Conservation (phyloP, 2,329 filamentous ascomycete species). For the Orbilia blumenaviensis region DNA sequence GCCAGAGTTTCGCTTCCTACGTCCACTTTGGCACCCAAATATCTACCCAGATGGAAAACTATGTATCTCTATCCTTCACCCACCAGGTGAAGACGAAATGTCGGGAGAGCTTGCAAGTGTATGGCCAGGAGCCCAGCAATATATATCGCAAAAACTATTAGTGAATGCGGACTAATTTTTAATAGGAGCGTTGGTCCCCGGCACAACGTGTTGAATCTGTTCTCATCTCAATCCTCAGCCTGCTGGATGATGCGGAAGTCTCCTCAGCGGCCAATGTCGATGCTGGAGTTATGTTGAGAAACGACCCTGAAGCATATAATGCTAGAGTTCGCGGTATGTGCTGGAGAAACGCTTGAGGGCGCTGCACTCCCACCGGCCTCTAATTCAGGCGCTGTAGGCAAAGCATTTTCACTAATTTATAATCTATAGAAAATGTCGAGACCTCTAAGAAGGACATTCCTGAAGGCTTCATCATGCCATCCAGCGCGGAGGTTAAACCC, state of each 20-base stretch:
- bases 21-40: slow-evolving; percentile 88
- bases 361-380: too few relatives aligned
- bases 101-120: slow-evolving; percentile 83
- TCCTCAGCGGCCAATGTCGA: slow-evolving; percentile 95
- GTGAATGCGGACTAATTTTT: slow-evolving; percentile 5
- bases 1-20: slow-evolving; percentile 85
- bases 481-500: slow-evolving; percentile 70
- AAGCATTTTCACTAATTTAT: slow-evolving; percentile 63
- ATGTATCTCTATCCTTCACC: slow-evolving; percentile 96
- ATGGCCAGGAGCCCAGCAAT: not conserved
- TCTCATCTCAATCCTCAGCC: slow-evolving; percentile 86
- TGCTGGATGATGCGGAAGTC: slow-evolving; percentile 93
- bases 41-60: slow-evolving; percentile 89
- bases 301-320: slow-evolving; percentile 75
- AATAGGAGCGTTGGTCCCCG: slow-evolving; percentile 85
- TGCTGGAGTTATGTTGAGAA: slow-evolving; percentile 84
- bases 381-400: too few relatives aligned
- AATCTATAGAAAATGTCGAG: slow-evolving; percentile 70
- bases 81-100: slow-evolving; percentile 88
- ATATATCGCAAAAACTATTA: not conserved
- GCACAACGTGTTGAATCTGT: slow-evolving; percentile 95
- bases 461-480: slow-evolving; percentile 81
- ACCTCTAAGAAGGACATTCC: slow-evolving; percentile 82
- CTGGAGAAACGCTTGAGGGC: too few relatives aligned
- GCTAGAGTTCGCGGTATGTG: slow-evolving; percentile 60